Evolutionary conservation across 768 basidiomycete genomes (phyloP).

Genomic region (Amanita pallidorosea): DNA sequence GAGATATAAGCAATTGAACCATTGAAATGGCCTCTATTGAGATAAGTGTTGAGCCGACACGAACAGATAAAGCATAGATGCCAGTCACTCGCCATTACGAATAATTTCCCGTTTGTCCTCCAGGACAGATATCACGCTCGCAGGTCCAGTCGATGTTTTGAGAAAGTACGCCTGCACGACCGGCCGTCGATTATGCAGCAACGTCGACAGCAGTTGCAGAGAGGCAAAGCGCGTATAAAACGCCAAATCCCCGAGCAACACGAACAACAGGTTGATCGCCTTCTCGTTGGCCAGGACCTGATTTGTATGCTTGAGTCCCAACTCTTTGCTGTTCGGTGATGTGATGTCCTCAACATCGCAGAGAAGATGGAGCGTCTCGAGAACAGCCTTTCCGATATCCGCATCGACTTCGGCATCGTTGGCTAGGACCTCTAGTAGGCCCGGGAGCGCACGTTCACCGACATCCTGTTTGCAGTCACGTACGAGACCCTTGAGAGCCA

Average conservation of each 20-base stretch:
- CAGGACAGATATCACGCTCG: conserved; percentile 60
- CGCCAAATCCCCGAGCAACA: conserved; percentile 60
- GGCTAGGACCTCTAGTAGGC: conserved; percentile 71
- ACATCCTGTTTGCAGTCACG: conserved; percentile 90
- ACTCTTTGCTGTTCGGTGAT: conserved; percentile 38
- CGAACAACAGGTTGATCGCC: conserved; percentile 64
- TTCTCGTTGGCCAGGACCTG: conserved; percentile 61
- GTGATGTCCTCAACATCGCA: conserved; percentile 73
- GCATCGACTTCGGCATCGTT: conserved; percentile 86
- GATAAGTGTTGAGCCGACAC: not conserved
- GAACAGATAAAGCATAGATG: not conserved
- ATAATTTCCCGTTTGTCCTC: conserved; percentile 87
- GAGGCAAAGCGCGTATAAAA: conserved; percentile 84
- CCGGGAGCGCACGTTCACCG: conserved; percentile 63
- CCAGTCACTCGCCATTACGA: conserved; percentile 55
- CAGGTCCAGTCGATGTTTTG: conserved; percentile 67
- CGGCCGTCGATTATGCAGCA: conserved; percentile 76
- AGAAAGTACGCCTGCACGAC: conserved; percentile 87
- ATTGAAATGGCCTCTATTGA: conserved; percentile 68
- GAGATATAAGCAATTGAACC: conserved; percentile 69
- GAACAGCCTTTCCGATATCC: conserved; percentile 84
- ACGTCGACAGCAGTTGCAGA: conserved; percentile 68
- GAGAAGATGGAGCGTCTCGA: conserved; percentile 81
- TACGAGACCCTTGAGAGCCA: conserved; percentile 85
- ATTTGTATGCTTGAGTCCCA: conserved; percentile 83